Percentiles rank a stretch among this genome's conserved stretches.
Evolutionary conservation across 768 basidiomycete species (phyloP).

Genomic region (Suillus placidus): DNA sequence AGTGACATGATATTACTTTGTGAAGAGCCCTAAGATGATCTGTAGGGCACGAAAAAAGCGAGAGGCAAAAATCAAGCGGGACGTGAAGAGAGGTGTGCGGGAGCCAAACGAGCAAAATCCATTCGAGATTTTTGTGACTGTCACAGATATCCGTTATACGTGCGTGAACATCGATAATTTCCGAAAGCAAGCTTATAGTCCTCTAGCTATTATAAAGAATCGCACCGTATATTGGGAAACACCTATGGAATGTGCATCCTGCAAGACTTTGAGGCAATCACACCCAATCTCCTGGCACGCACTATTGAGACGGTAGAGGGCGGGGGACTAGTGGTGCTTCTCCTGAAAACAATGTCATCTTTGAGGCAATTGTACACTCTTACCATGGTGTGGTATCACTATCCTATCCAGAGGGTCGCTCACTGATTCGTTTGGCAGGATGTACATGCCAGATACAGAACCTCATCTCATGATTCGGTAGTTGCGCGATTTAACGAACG

Average conservation of each 20-base stretch:
- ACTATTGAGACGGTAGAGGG: slow-evolving; percentile 99
- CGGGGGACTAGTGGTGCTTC: slow-evolving; percentile 83
- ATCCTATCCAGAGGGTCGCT: background rate
- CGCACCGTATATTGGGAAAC: slow-evolving; percentile 94
- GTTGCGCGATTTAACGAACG: slow-evolving; percentile 98
- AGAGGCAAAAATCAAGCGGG: slow-evolving; percentile 94
- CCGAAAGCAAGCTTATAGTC: background rate
- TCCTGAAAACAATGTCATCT: slow-evolving; percentile 95
- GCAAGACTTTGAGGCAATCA: slow-evolving; percentile 98
- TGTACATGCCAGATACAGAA: slow-evolving; percentile 93
- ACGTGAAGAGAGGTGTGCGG: slow-evolving; percentile 91
- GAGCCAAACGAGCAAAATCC: slow-evolving; percentile 96
- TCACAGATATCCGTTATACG: slow-evolving; percentile 99
- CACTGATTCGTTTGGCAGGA: slow-evolving; percentile 56
- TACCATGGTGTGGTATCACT: slow-evolving; percentile 59
- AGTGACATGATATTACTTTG: slow-evolving; percentile 25
- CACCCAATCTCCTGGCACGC: slow-evolving; percentile 93
- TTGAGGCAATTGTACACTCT: slow-evolving; percentile 90
- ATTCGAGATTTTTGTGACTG: slow-evolving; percentile 97
- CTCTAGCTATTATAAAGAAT: slow-evolving; percentile 91
- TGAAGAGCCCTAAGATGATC: background rate
- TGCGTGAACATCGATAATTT: slow-evolving; percentile 43
- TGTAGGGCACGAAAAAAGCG: slow-evolving; percentile 92
- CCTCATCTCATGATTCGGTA: slow-evolving; percentile 85
- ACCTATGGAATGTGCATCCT: slow-evolving; percentile 97